Conservation (phyloP, 2,329 filamentous ascomycete genomes). For the Verticillium longisporum region DNA sequence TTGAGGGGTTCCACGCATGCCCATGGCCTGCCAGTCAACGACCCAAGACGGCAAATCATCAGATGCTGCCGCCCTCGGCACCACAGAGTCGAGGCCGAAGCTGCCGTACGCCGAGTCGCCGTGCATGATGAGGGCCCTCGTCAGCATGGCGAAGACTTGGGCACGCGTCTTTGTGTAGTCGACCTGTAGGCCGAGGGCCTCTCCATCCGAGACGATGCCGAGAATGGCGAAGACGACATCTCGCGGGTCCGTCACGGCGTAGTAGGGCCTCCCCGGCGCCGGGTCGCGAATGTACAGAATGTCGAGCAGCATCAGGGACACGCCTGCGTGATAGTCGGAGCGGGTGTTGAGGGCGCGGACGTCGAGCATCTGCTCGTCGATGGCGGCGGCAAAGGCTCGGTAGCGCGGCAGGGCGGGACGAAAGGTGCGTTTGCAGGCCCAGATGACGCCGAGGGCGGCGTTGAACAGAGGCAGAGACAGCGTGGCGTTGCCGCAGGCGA, state of each 20-base stretch:
- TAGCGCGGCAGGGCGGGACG: neutral
- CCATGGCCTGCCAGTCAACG: constrained; percentile 8
- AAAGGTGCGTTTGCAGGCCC: neutral
- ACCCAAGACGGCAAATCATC: constrained; percentile 10
- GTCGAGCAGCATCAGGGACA: neutral
- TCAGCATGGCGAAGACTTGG: constrained; percentile 6
- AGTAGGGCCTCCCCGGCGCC: constrained; percentile 5
- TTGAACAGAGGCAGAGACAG: constrained; percentile 8
- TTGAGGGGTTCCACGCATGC: neutral
- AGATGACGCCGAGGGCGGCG: neutral
- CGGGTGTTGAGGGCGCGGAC: neutral
- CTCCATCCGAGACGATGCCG: constrained; percentile 7
- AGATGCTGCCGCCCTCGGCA: neutral
- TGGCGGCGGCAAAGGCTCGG: neutral
- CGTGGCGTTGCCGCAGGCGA: constrained; percentile 16
- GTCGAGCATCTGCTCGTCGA: neutral
- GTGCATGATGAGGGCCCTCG: constrained; percentile 2
- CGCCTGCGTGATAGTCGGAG: neutral
- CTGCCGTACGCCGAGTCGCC: neutral
- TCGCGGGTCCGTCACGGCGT: constrained; percentile 14
- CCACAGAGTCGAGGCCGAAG: constrained; percentile 8
- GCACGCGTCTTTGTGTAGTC: constrained; percentile 7
- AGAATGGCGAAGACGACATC: constrained; percentile 13
- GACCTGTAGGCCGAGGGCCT: neutral
- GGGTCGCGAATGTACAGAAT: constrained; percentile 2